Conservation (phyloP, 257 asterid genomes). For the Solanum paucissectum region DNA sequence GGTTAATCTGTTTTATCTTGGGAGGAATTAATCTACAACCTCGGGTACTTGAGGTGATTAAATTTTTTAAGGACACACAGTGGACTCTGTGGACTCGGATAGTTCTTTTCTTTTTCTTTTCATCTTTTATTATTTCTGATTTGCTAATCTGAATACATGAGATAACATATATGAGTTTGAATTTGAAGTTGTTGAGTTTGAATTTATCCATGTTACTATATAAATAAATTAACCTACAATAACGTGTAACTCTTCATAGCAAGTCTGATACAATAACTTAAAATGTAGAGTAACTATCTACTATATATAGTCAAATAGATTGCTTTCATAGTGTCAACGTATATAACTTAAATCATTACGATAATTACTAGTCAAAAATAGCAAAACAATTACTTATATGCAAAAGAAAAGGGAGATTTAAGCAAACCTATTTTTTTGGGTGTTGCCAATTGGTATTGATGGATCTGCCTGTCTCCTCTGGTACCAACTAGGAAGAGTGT, state of each 20-base stretch:
- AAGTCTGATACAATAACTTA: not conserved
- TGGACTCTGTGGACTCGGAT: too few relatives aligned
- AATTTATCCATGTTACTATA: not conserved
- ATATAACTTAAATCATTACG: not conserved
- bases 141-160: too few relatives aligned
- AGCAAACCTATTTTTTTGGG: not conserved
- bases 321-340: not conserved
- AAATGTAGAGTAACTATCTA: not conserved
- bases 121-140: not conserved
- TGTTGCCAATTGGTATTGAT: not conserved
- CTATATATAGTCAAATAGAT: not conserved
- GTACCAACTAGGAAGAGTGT: slow-evolving; percentile 21
- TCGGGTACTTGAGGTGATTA: not conserved
- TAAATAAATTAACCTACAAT: not conserved
- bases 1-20: not conserved
- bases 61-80: not conserved
- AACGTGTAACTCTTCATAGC: not conserved
- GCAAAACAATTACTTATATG: not conserved
- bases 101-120: not conserved
- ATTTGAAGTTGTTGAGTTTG: not conserved
- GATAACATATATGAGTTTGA: not conserved
- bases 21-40: not conserved
- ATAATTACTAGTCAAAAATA: not conserved
- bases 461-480: slow-evolving; percentile 21
- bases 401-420: not conserved